phyloP scores from a whole-genome alignment of 306 rosid species.

The Nissolia schottii region DNA sequence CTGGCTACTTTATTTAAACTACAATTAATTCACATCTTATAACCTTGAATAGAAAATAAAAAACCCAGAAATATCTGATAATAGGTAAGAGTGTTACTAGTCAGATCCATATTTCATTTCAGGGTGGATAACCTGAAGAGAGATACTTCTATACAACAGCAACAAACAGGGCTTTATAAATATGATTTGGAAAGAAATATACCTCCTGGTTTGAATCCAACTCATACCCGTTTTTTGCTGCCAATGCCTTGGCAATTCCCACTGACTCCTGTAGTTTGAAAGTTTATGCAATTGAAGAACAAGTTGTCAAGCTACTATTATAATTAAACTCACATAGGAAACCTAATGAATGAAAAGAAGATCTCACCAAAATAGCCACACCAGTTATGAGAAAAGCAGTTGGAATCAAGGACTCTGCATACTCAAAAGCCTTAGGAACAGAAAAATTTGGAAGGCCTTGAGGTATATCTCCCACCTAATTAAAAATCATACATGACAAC shows the following conservation, averaged over 20 bases:
- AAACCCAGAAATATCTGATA: not conserved
- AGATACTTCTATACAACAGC: not conserved
- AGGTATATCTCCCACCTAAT: conserved; percentile 94
- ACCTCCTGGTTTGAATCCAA: conserved; percentile 99
- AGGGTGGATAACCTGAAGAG: not conserved
- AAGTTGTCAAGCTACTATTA: conserved; percentile 2
- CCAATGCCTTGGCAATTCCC: conserved; percentile 97
- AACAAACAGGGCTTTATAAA: conserved; percentile 4
- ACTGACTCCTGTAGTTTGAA: conserved; percentile 77
- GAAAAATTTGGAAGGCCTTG: conserved; percentile 89
- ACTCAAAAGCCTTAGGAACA: conserved; percentile 70
- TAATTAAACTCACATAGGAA: not conserved
- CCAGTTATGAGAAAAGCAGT: conserved; percentile 92
- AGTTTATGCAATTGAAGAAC: conserved; percentile 8
- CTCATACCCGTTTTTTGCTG: conserved; percentile 96
- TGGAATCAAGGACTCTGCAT: conserved; percentile 73
- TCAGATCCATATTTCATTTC: not conserved
- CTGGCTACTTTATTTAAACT: not conserved
- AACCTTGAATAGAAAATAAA: not conserved
- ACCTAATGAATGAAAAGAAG: conserved; percentile 7
- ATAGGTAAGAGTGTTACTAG: not conserved
- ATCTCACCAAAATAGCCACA: conserved; percentile 90
- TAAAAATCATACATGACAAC: conserved; percentile 15
- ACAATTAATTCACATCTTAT: not conserved
- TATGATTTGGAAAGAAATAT: conserved; percentile 28